phyloP scores from a whole-genome alignment of 2,329 filamentous ascomycete species.

The Alternaria arbusti region DNA sequence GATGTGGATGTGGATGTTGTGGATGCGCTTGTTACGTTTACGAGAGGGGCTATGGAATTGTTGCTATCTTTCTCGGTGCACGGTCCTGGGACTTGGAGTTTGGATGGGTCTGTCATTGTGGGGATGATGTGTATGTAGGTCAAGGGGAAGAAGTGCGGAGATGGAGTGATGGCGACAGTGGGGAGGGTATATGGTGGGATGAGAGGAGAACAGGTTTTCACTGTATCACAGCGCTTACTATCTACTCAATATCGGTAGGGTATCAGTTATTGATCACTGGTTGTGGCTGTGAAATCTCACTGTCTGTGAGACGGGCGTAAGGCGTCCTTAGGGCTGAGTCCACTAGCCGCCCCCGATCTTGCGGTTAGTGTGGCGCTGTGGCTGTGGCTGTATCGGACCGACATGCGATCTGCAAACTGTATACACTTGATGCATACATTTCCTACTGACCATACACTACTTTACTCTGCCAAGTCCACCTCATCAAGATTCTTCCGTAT shows the following conservation, averaged over 20 bases:
- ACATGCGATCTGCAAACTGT: neutral
- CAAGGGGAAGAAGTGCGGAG: neutral
- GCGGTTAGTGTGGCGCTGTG: neutral
- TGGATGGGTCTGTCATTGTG: neutral
- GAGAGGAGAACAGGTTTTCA: neutral
- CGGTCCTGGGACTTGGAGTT: neutral
- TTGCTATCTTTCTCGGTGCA: neutral
- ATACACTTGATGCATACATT: neutral
- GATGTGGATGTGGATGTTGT: neutral
- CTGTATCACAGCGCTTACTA: neutral
- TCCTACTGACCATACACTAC: neutral
- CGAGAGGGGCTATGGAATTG: neutral
- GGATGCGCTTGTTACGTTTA: neutral
- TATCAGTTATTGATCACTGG: no score
- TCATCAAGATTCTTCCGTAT: constrained; percentile 64
- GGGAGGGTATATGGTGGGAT: neutral
- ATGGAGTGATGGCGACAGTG: no score
- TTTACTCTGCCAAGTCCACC: constrained; percentile 47
- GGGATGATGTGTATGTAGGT: neutral
- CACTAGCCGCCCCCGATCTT: neutral
- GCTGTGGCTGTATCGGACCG: neutral
- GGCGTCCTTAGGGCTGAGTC: neutral
- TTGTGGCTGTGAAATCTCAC: neutral
- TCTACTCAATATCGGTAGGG: neutral
- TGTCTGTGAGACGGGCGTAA: neutral